A percentile compares a stretch with the other conserved stretches of the same genome.
Evolutionary conservation across 2,329 filamentous ascomycete species (phyloP).

Genomic region (Claviceps arundinis): DNA sequence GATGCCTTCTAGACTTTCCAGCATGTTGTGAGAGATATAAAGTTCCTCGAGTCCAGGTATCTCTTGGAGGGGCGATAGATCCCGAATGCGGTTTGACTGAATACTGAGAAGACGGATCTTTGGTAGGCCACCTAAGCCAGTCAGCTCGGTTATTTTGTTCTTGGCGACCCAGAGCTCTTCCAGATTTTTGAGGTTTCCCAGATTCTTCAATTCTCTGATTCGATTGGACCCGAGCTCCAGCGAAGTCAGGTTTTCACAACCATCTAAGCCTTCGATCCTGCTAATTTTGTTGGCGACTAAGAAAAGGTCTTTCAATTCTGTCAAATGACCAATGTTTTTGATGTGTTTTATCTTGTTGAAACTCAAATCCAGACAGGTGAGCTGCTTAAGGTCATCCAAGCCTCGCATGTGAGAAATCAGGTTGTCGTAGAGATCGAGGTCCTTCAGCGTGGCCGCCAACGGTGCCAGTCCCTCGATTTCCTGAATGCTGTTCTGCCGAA

Average conservation of each 20-base stretch:
- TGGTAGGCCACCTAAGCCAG: slow-evolving; percentile 58
- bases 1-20: slow-evolving; percentile 64
- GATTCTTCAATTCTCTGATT: slow-evolving; percentile 76
- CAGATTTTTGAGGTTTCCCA: slow-evolving; percentile 64
- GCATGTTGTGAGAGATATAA: slow-evolving; percentile 90
- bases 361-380: slow-evolving; percentile 76
- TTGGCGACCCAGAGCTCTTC: slow-evolving; percentile 90
- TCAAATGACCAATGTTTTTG: slow-evolving; percentile 71
- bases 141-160: slow-evolving; percentile 85
- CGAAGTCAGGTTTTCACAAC: slow-evolving; percentile 61
- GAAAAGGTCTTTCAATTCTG: slow-evolving; percentile 68
- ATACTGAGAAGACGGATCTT: slow-evolving; percentile 83
- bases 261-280: slow-evolving; percentile 72
- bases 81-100: slow-evolving; percentile 83
- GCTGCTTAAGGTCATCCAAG: slow-evolving; percentile 61
- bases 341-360: slow-evolving; percentile 99
- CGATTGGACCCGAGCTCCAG: slow-evolving; percentile 87
- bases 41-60: slow-evolving; percentile 75
- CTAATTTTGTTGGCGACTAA: slow-evolving; percentile 92
- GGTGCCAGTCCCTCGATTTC: slow-evolving; percentile 60
- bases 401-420: slow-evolving; percentile 76
- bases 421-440: slow-evolving; percentile 95
- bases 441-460: slow-evolving; percentile 55
- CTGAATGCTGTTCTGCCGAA: slow-evolving; percentile 84
- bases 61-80: slow-evolving; percentile 60